These are phyloP conservation scores for Plasmodium inui DNA, from an alignment of 169 alveolate species.

Conservation along the genomic window DNA sequence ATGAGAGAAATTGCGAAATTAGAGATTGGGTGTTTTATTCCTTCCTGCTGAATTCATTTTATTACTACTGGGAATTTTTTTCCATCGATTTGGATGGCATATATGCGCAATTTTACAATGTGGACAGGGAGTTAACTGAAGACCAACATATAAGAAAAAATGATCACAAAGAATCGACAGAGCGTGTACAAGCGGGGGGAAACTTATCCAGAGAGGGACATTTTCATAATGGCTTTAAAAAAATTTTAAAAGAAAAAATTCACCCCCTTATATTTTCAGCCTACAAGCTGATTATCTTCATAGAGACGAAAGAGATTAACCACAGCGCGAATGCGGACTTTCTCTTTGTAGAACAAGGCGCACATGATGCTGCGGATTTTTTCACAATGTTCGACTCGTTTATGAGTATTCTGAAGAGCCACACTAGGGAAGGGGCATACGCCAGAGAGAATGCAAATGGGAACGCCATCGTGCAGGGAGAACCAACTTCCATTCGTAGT, in stretches of 20 bases:
- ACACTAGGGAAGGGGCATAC: background rate
- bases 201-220: constrained; percentile 3
- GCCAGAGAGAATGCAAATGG: background rate
- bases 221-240: constrained; percentile 52
- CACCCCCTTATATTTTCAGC: constrained; percentile 47
- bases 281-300: constrained; percentile 47
- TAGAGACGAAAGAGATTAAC: constrained; percentile 64
- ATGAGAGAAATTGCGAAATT: constrained; percentile 6
- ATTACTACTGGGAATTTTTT: constrained; percentile 58
- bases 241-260: constrained; percentile 45
- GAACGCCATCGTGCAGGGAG: background rate
- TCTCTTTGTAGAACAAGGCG: background rate
- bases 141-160: constrained; percentile 3
- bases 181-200: background rate
- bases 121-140: constrained; percentile 9
- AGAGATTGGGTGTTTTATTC: constrained; percentile 48
- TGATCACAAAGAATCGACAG: background rate
- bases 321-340: constrained; percentile 8
- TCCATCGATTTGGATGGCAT: constrained; percentile 9
- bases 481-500: background rate
- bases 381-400: constrained; percentile 6
- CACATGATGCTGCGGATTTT: background rate
- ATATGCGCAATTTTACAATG: constrained; percentile 15
- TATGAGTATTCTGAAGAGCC: constrained; percentile 9
- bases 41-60: constrained; percentile 64